A percentile compares a stretch with the other conserved stretches of the same genome.
These are phyloP conservation scores for Exutisphaerella laricina DNA, from an alignment of 2,329 filamentous ascomycete species.

Conservation along the genomic window DNA sequence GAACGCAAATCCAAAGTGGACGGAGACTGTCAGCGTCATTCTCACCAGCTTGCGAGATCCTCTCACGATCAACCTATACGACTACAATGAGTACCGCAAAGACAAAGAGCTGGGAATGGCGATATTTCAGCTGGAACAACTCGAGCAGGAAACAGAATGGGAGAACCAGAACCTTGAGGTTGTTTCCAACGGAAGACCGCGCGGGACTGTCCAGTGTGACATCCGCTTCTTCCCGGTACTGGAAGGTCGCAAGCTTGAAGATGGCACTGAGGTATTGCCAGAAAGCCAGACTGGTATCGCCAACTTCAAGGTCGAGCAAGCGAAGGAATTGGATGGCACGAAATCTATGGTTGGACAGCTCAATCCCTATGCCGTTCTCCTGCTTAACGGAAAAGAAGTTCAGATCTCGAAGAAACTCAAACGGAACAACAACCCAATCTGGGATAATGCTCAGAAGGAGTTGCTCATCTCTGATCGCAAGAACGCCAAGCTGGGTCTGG, in stretches of 20 bases:
- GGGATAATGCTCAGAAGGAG: conserved; percentile 88
- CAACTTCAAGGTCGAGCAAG: conserved; percentile 88
- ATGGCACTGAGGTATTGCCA: conserved; percentile 77
- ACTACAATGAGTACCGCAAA: conserved; percentile 94
- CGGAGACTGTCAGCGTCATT: conserved; percentile 93
- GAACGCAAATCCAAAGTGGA: conserved; percentile 84
- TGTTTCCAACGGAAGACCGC: conserved; percentile 73
- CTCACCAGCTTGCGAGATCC: conserved; percentile 85
- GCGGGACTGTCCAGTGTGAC: conserved; percentile 74
- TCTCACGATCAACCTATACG: conserved; percentile 76
- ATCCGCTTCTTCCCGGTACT: conserved; percentile 94
- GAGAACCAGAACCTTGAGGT: conserved; percentile 85
- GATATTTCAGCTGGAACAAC: conserved; percentile 74
- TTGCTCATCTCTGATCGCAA: conserved; percentile 92
- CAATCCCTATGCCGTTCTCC: conserved; percentile 81
- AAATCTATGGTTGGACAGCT: conserved; percentile 89
- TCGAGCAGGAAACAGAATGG: conserved; percentile 70
- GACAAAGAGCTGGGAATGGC: conserved; percentile 90
- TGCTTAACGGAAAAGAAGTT: conserved; percentile 88
- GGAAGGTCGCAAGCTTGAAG: conserved; percentile 62
- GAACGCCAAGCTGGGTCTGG: conserved; percentile 80
- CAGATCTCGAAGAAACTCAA: conserved; percentile 89
- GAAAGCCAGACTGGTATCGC: conserved; percentile 92
- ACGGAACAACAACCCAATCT: conserved; percentile 95
- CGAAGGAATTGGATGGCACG: conserved; percentile 87